A percentile compares a stretch with the other conserved stretches of the same genome.
phyloP scores from a whole-genome alignment of 2,329 filamentous ascomycete species.

The Alternaria triticimaculans region DNA sequence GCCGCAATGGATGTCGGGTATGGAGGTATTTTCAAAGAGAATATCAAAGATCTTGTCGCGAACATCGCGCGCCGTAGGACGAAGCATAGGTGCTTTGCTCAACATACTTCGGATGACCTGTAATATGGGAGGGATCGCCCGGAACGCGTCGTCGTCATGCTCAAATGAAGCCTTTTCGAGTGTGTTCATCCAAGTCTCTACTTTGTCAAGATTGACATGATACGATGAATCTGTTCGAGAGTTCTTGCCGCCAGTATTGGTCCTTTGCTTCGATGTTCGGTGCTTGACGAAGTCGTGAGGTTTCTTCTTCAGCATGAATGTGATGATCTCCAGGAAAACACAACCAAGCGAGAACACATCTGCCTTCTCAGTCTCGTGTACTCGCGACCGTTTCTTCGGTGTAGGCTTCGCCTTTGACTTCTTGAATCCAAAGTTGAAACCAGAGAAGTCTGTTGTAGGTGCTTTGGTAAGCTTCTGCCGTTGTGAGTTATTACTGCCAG shows the following conservation, averaged over 20 bases:
- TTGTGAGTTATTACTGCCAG: slow-evolving; percentile 40
- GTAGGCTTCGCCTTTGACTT: slow-evolving; percentile 38
- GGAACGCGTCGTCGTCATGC: slow-evolving; percentile 47
- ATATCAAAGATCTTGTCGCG: slow-evolving; percentile 47
- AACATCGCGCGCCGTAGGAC: slow-evolving; percentile 52
- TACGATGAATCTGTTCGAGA: slow-evolving; percentile 73
- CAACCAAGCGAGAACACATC: slow-evolving; percentile 78
- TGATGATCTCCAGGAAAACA: slow-evolving; percentile 74
- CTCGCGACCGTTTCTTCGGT: slow-evolving; percentile 34
- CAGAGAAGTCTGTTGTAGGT: slow-evolving; percentile 42
- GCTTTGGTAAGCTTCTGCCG: slow-evolving; percentile 43
- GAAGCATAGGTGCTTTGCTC: slow-evolving; percentile 47
- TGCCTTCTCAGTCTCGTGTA: slow-evolving; percentile 54
- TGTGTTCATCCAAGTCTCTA: slow-evolving; percentile 70
- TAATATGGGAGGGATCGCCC: slow-evolving; percentile 51
- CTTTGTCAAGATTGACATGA: slow-evolving; percentile 72
- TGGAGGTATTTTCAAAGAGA: slow-evolving; percentile 37
- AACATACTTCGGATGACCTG: slow-evolving; percentile 53
- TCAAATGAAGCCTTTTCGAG: slow-evolving; percentile 65
- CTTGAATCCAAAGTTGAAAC: slow-evolving; percentile 48
- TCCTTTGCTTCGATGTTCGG: slow-evolving; percentile 70
- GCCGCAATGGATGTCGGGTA: slow-evolving; percentile 45
- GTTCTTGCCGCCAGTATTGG: slow-evolving; percentile 50
- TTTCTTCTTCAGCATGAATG: slow-evolving; percentile 72
- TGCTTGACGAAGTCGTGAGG: slow-evolving; percentile 70